Percentiles rank a stretch among this genome's conserved stretches.
Conservation (phyloP, 2,329 filamentous ascomycete genomes). For the Blastomyces silverae region DNA sequence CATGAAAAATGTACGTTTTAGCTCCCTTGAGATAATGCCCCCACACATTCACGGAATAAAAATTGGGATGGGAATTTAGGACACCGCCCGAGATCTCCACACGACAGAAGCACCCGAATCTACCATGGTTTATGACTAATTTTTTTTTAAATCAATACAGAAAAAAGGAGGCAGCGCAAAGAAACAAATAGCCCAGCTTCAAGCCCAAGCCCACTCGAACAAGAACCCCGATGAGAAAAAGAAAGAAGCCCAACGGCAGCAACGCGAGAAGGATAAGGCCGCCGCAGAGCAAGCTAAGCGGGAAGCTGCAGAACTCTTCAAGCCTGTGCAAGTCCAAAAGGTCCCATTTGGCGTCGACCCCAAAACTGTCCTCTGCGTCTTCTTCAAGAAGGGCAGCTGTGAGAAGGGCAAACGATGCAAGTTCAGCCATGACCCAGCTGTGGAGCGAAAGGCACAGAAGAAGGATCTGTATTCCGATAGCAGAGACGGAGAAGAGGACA, state of each 20-base stretch:
- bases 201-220: constrained; percentile 63
- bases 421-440: constrained; percentile 82
- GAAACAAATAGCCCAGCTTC: constrained; percentile 80
- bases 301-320: constrained; percentile 76
- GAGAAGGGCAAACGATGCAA: constrained; percentile 98
- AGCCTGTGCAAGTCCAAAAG: constrained; percentile 92
- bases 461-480: constrained; percentile 83
- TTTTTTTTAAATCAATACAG: constrained; percentile 27
- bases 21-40: not conserved
- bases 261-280: constrained; percentile 78
- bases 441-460: constrained; percentile 91
- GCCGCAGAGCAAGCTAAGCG: constrained; percentile 77
- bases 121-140: not conserved
- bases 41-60: not conserved
- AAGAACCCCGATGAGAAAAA: constrained; percentile 83
- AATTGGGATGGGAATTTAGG: not conserved
- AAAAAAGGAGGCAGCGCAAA: constrained; percentile 92
- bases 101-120: not conserved
- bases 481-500: constrained; percentile 59
- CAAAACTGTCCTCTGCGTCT: constrained; percentile 93
- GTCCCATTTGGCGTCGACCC: constrained; percentile 96
- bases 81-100: not conserved
- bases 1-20: constrained; percentile 75
- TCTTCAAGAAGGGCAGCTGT: constrained; percentile 94
- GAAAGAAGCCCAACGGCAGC: constrained; percentile 59